A percentile compares a stretch with the other conserved stretches of the same genome.
Evolutionary conservation across 2,329 filamentous ascomycete species (phyloP).

Genomic region (Tolypocladium amazonense): DNA sequence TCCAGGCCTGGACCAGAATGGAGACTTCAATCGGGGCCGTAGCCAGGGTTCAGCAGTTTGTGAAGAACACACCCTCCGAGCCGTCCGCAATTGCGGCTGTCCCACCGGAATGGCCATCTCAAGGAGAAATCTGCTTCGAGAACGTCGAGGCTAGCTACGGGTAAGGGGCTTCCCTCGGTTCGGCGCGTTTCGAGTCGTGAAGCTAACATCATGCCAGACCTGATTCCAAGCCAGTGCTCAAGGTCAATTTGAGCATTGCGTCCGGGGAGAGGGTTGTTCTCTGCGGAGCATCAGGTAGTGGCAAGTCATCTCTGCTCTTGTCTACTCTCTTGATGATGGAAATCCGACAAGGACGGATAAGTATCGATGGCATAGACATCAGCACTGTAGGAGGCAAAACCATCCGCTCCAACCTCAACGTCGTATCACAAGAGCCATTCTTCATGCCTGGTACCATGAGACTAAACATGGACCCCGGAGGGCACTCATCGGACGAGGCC

Average conservation of each 20-base stretch:
- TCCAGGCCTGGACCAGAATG: slow-evolving; percentile 19
- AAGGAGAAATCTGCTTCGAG: slow-evolving; percentile 15
- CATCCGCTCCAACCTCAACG: slow-evolving; percentile 22
- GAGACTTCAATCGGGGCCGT: slow-evolving; percentile 24
- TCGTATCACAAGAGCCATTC: slow-evolving; percentile 40
- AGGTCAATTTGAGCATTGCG: slow-evolving; percentile 16
- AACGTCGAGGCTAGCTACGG: slow-evolving; percentile 17
- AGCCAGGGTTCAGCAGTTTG: slow-evolving; percentile 22
- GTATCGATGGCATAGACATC: slow-evolving; percentile 31
- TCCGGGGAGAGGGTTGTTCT: slow-evolving; percentile 26
- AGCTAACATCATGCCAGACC: not conserved
- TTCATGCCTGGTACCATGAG: slow-evolving; percentile 36
- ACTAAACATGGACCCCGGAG: slow-evolving; percentile 35
- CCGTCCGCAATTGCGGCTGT: slow-evolving; percentile 1
- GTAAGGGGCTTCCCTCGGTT: not conserved
- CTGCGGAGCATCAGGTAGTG: slow-evolving; percentile 32
- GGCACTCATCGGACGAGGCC: slow-evolving; percentile 22
- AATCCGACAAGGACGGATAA: slow-evolving; percentile 26
- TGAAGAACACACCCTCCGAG: slow-evolving; percentile 10
- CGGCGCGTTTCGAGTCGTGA: not conserved
- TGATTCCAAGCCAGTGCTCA: slow-evolving; percentile 10
- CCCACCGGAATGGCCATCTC: slow-evolving; percentile 17
- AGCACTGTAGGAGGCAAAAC: slow-evolving; percentile 8
- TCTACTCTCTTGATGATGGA: slow-evolving; percentile 36
- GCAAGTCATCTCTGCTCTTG: slow-evolving; percentile 25